These are phyloP conservation scores for Alternaria brassicae DNA, from an alignment of 2,329 filamentous ascomycete species.

Conservation along the genomic window DNA sequence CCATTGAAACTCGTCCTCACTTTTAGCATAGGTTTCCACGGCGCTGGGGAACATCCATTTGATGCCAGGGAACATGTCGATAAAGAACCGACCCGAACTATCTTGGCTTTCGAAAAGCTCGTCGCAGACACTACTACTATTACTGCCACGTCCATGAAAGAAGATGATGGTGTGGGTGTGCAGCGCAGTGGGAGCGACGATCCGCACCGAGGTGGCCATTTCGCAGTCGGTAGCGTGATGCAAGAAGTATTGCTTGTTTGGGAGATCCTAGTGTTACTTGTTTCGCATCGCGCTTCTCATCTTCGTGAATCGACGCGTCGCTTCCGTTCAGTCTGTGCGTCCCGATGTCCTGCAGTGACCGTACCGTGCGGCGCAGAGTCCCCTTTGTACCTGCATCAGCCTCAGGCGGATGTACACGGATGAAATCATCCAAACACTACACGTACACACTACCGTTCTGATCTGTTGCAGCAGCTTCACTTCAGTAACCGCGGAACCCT, in stretches of 20 bases:
- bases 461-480: background rate
- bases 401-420: background rate
- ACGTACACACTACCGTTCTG: background rate
- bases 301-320: background rate
- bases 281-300: background rate
- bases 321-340: background rate
- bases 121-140: constrained; percentile 45
- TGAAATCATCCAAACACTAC: background rate
- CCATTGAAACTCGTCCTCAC: constrained; percentile 52
- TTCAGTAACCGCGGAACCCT: background rate
- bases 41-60: constrained; percentile 60
- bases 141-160: constrained; percentile 57
- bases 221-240: background rate
- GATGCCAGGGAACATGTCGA: constrained; percentile 48
- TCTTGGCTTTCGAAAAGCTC: constrained; percentile 50
- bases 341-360: background rate
- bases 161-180: constrained; percentile 59
- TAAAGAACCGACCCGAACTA: constrained; percentile 36
- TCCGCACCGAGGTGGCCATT: background rate
- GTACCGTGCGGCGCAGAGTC: no score
- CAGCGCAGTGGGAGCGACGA: constrained; percentile 6
- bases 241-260: background rate
- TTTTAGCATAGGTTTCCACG: constrained; percentile 34
- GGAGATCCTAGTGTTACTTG: background rate
- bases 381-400: background rate